Evolutionary conservation across 1,284 basidiomycete genomes (phyloP), one percentile per base, ranked within the genome.

Genomic region (Sanghuangporus baumii): DNA sequence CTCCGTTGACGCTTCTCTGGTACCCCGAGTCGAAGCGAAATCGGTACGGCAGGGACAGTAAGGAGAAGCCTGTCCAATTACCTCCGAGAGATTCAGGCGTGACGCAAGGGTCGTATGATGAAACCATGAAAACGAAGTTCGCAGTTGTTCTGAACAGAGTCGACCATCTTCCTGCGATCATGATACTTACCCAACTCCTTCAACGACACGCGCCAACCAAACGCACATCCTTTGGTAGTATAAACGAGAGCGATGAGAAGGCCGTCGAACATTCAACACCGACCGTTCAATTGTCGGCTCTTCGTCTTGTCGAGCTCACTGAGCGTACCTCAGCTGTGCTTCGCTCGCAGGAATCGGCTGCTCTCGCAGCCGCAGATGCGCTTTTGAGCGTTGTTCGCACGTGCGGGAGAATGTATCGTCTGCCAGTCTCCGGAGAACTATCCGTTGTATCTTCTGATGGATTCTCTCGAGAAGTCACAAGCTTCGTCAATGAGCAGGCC

Each of bases 301-400:
- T 96, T 11, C 91, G 93, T 56, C 81, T 96, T n/a, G 85, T 96
- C 67, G 94, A 96, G 71, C 81, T 97, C 59, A 91, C 93, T 7
- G 88, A 89, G 59, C 88, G 94, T 66, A 92, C 93, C 0, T 94
- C 91, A 8, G 91, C 91, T 0, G 88, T 96, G 36, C 83, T 96
- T 75, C 88, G 86, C 70, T 91, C 90, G 1, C 86, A 91, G 58
- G 86, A 87, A 38, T 83, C 82, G 0, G 86, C 91, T 60, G 78
- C 85, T 14, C 78, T 94, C 50, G 76, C 91, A 59, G 82, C 82
- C 55, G 85, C 84, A 63, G 95, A 98, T 72, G 85, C 93, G 9
- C 78, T 96, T 34, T 77, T 94, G 34, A 87, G 89, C 54, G 84
- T 96, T 47, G 91, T 92, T 78, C 84, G 83, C 59, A 90, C 90